Conservation (phyloP, 306 rosid genomes). For the Prosopis cineraria region DNA sequence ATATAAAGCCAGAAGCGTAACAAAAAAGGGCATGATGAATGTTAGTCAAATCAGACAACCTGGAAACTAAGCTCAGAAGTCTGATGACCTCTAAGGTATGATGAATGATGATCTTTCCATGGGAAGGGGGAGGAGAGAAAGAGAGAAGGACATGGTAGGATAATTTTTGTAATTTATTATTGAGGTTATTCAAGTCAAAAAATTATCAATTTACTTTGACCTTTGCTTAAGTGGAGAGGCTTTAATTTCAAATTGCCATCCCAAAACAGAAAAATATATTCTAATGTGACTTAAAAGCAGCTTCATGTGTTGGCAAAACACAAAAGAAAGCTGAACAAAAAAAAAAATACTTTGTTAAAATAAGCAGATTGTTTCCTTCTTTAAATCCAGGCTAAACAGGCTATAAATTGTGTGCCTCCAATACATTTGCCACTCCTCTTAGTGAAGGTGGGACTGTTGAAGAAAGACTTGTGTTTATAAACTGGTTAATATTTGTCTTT, state of each 20-base stretch:
- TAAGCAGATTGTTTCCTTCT: neutral
- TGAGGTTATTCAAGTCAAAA: neutral
- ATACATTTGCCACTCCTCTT: neutral
- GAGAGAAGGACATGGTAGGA: neutral
- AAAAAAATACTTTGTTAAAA: neutral
- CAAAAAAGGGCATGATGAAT: neutral
- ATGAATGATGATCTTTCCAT: neutral
- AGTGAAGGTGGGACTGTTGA: neutral
- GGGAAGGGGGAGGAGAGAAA: neutral
- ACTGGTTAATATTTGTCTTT: neutral
- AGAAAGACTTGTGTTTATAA: neutral
- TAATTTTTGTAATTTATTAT: neutral
- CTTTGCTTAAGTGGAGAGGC: neutral
- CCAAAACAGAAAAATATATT: neutral
- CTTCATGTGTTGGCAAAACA: neutral
- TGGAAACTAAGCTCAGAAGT: slow-evolving; percentile 5
- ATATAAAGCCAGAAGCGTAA: slow-evolving; percentile 14
- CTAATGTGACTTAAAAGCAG: neutral
- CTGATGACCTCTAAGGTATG: neutral
- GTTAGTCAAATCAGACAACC: neutral
- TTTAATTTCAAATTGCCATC: neutral
- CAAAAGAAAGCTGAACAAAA: neutral
- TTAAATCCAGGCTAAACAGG: neutral
- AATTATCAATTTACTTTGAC: neutral
- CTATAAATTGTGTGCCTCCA: neutral